Conservation (phyloP, 176 grass and related monocot genomes). For the Saccharum spontaneum region DNA sequence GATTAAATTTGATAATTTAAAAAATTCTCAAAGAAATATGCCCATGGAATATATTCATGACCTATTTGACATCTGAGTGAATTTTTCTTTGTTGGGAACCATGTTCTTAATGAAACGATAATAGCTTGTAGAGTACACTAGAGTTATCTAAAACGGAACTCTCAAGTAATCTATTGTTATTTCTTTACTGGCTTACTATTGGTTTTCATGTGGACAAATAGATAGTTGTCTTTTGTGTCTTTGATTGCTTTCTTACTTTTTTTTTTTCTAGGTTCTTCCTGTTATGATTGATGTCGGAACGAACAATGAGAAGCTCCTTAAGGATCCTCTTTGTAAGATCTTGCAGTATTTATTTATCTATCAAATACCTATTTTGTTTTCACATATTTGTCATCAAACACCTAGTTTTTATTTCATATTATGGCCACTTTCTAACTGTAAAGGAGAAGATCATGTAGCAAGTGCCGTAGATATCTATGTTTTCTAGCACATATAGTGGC, state of each 20-base stretch:
- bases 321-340: conserved; percentile 91
- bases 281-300: conserved; percentile 99
- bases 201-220: background rate
- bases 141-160: background rate
- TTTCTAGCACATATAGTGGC: background rate
- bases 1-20: conserved; percentile 1
- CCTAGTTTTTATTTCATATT: background rate
- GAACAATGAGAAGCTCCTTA: conserved; percentile 91
- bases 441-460: conserved; percentile 2
- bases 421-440: background rate
- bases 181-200: background rate
- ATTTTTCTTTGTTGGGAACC: background rate
- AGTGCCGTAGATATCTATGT: conserved; percentile 10
- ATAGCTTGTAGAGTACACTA: background rate
- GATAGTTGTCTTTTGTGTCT: conserved; percentile 10
- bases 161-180: conserved; percentile 14
- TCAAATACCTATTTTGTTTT: background rate
- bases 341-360: conserved; percentile 5
- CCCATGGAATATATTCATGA: background rate
- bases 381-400: background rate
- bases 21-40: background rate
- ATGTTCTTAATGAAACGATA: conserved; percentile 6
- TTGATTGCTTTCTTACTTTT: conserved; percentile 17
- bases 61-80: conserved; percentile 1
- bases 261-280: conserved; percentile 81